Evolutionary conservation across 1,139 yeast species (phyloP), one percentile per base, ranked within the genome.

Genomic region (Meyerozyma elateridarum): DNA sequence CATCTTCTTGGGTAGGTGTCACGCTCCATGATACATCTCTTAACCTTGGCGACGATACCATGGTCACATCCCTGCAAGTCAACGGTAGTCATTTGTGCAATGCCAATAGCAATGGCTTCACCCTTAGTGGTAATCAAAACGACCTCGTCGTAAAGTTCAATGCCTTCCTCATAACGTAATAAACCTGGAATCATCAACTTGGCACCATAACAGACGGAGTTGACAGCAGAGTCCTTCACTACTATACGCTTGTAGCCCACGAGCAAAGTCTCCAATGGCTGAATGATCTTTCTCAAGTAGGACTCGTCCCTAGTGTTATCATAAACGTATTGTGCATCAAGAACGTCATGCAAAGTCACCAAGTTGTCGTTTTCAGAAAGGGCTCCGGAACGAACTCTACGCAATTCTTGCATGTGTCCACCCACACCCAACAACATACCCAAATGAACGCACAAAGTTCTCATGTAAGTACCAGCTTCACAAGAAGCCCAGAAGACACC

Each of bases 401-500:
- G 88, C 53, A 91, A 81, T 68, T 91, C 98, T 75, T 91, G 98
- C 98, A 91, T 91, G 68, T 91, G 98, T 49, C 97, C 98, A 61
- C 98, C 98, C 50, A 88, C 97, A 51, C 97, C 96, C 48, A 91
- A 74, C 41, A 91, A 73, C 95, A 91, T 89, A 70, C 98, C 98
- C 55, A 91, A 72, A 64, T 91, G 98, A 40, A 91, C 98, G 80
- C 98, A 91, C 52, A 91, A 72, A 35, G 98, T 91, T 78, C 98
- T 85, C 96, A 91, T 91, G 69, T 91, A 91, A 43, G 98, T 91
- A 65, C 98, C 98, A 41, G 98, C 98, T 73, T 91, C 98, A 76
- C 98, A 91, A 29, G 95, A 84, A 39, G 97, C 97, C 98, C 98
- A 91, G 73, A 91, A 91, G 24, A 91, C 97, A 68, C 95, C 95